phyloP scores from a whole-genome alignment of 73 alveolate species.

The Uronychia setigera region DNA sequence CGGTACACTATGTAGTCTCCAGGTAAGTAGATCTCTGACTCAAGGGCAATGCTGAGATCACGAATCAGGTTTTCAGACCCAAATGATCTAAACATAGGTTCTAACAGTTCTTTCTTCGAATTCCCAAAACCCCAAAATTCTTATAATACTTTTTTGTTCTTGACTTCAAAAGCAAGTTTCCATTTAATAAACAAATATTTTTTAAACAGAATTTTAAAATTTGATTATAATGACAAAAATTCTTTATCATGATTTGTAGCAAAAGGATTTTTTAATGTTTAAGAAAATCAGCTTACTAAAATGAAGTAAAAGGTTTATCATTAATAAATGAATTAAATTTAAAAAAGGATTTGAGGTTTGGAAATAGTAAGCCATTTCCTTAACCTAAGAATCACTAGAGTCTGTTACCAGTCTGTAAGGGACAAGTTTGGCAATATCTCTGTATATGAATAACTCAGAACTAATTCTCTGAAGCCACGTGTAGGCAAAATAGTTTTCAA shows the following conservation, averaged over 20 bases:
- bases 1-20: conserved; percentile 64
- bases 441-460: not conserved
- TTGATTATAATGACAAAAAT: no score
- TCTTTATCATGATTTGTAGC: no score
- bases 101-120: conserved; percentile 42
- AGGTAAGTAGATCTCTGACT: conserved; percentile 53
- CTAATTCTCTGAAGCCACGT: conserved; percentile 2
- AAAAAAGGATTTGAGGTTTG: no score
- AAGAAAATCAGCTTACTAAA: no score
- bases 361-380: not conserved
- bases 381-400: not conserved
- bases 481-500: conserved; percentile 36
- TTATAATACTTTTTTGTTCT: no score
- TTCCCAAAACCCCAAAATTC: no score
- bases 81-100: conserved; percentile 38
- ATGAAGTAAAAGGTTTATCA: no score
- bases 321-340: no score
- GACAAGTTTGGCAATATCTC: not conserved
- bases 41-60: conserved; percentile 39
- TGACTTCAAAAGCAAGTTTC: no score
- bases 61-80: conserved; percentile 53
- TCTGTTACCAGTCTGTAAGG: conserved; percentile 2
- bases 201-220: no score
- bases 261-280: no score
- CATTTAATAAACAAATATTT: no score